Evolutionary conservation across 192 early-diverging fungal species (phyloP), one percentile per base, ranked within the genome.

Genomic region (Obelidium mucronatum): DNA sequence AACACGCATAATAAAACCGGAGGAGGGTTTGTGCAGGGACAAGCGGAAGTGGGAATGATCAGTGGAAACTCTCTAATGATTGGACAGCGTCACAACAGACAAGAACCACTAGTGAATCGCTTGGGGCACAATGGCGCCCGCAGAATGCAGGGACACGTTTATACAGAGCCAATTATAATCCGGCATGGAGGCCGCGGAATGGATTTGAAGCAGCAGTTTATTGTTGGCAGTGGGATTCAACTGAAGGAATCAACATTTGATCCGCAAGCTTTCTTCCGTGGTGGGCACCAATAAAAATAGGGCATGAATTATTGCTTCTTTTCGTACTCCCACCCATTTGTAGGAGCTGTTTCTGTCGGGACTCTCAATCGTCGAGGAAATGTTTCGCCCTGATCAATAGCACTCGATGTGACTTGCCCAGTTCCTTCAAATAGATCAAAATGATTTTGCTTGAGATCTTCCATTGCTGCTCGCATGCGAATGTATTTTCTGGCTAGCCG

Each of bases 321-420:
- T 33, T 77, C 75, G 67, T 82, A 79, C 56, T 86, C 81, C 84
- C 84, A 86, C 39, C 85, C 85, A 42, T 65, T 52, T 33, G 77
- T 30, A 6, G 86, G 83, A 0, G 81, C 79, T 1, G 86, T 87
- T 42, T 85, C 83, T 2, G 86, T 87, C 6, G 83, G 81, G 3
- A 87, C 77, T 40, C 82, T 40, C 62, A 87, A 30, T 26, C 81
- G 44, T 54, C 76, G 52, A 4, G 86, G 86, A 36, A 87, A 85
- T 30, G 73, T 55, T 30, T 52, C 69, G 34, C 53, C 63, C 5
- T 34, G n/a, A 40, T 76, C 74, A 39, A 56, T 39, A n/a, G 65
- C 66, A 30, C 81, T 72, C 55, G 54, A 37, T 26, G 77, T 53
- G 13, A 70, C 63, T 0, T 52, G 64, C 6, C 67, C 67, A 13